Evolutionary conservation across 2,329 filamentous ascomycete species (phyloP).

Genomic region (Polychaeton citri): DNA sequence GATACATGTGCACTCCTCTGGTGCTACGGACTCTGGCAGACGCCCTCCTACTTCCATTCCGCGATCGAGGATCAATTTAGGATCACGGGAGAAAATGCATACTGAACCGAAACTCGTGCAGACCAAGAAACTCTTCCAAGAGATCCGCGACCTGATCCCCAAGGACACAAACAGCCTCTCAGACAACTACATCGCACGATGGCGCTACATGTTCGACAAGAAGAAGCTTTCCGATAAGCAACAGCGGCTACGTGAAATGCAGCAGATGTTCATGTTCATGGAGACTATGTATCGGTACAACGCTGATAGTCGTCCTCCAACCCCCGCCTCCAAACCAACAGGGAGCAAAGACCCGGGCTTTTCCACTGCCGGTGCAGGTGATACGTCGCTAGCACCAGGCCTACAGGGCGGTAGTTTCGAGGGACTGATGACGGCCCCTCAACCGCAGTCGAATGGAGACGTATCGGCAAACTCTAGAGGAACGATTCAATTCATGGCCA

Average conservation of each 20-base stretch:
- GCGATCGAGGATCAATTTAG: too few species aligned
- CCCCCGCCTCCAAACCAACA: neutral
- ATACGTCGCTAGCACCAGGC: neutral
- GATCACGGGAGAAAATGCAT: too few species aligned
- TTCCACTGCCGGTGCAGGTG: neutral
- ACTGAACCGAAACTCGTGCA: too few species aligned
- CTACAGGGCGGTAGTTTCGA: neutral
- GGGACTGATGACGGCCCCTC: neutral
- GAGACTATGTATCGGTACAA: neutral
- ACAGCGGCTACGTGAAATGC: neutral
- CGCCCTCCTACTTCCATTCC: too few species aligned
- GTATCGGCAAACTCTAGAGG: too few species aligned
- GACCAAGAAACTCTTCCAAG: neutral
- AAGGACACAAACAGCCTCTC: neutral
- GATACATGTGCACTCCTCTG: too few species aligned
- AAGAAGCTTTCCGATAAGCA: neutral
- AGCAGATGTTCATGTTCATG: constrained; percentile 1
- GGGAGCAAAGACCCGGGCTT: neutral
- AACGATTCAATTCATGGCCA: neutral
- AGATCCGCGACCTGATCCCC: neutral
- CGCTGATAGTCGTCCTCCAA: neutral
- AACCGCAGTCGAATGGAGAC: too few species aligned
- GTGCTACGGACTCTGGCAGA: too few species aligned
- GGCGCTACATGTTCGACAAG: neutral
- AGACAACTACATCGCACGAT: neutral